phyloP scores from a whole-genome alignment of 768 basidiomycete species.

The Auricularia cornea region DNA sequence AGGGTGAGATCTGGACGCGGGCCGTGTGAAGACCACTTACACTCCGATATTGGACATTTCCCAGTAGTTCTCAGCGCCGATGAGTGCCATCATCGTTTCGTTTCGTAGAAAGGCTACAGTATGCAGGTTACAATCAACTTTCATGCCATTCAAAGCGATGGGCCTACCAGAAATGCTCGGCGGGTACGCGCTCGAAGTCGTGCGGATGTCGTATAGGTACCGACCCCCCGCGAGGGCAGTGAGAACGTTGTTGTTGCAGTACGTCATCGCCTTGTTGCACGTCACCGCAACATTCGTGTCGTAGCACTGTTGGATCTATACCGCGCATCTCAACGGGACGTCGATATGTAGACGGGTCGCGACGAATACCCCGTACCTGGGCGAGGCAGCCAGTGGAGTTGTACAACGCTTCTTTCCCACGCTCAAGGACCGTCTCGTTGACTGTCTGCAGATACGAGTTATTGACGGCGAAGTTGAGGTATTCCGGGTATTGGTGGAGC shows the following conservation, averaged over 20 bases:
- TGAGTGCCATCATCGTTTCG: slow-evolving; percentile 17
- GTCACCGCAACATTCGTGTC: slow-evolving; percentile 37
- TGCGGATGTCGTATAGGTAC: slow-evolving; percentile 47
- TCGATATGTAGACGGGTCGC: too few species aligned
- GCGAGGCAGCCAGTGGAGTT: slow-evolving; percentile 39
- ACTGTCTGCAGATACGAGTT: slow-evolving; percentile 54
- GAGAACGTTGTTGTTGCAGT: slow-evolving; percentile 50
- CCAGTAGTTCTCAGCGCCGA: slow-evolving; percentile 41
- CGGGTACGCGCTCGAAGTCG: slow-evolving; percentile 29
- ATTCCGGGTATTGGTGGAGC: slow-evolving; percentile 49
- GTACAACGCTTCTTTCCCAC: slow-evolving; percentile 37
- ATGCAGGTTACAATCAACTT: neutral
- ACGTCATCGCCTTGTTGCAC: slow-evolving; percentile 49
- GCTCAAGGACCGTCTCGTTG: slow-evolving; percentile 29
- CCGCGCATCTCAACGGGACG: too few species aligned
- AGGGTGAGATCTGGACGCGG: neutral
- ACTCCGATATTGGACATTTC: slow-evolving; percentile 31
- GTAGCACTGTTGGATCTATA: slow-evolving; percentile 46
- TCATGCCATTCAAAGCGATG: too few species aligned
- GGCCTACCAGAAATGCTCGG: slow-evolving; percentile 30
- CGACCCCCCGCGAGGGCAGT: slow-evolving; percentile 45
- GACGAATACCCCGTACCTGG: slow-evolving; percentile 25
- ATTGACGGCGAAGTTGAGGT: slow-evolving; percentile 43
- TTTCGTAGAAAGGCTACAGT: slow-evolving; percentile 16
- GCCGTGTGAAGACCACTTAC: slow-evolving; percentile 19